Percentiles rank a stretch among this genome's conserved stretches.
These are phyloP conservation scores for Amaranthus cruentus DNA, from an alignment of 148 eudicot species.

Conservation along the genomic window DNA sequence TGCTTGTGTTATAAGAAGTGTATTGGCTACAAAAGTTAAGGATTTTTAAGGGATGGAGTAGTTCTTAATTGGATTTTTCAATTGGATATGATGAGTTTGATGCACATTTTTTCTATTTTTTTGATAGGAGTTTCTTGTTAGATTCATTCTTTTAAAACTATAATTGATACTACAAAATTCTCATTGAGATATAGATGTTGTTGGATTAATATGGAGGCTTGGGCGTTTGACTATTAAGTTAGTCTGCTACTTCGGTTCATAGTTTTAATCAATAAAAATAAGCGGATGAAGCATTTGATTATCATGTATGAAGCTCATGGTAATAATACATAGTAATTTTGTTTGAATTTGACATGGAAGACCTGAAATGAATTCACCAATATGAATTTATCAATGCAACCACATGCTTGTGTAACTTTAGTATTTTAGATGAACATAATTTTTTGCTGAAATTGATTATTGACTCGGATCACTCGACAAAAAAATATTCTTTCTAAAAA, in stretches of 20 bases:
- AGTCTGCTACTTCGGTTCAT: too few species aligned
- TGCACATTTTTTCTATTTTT: not conserved
- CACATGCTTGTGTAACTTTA: not conserved
- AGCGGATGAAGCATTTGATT: too few species aligned
- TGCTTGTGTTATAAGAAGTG: constrained; percentile 37
- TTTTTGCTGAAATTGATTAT: not conserved
- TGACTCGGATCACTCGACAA: not conserved
- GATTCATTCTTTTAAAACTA: constrained; percentile 13
- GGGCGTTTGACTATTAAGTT: too few species aligned
- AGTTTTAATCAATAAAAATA: too few species aligned
- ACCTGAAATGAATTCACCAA: too few species aligned
- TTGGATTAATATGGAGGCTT: too few species aligned
- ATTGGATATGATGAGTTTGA: not conserved
- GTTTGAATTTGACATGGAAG: too few species aligned
- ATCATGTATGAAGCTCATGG: too few species aligned
- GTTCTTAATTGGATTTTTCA: not conserved
- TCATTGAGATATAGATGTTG: not conserved
- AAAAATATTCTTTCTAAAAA: not conserved
- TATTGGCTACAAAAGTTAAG: constrained; percentile 51
- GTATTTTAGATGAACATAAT: constrained; percentile 2
- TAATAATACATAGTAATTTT: too few species aligned
- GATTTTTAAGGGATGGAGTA: constrained; percentile 6
- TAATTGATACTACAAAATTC: constrained; percentile 11
- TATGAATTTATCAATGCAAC: too few species aligned
- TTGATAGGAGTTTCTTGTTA: not conserved